These are phyloP conservation scores for Discostella stelligeroides DNA, from an alignment of 108 stramenopile genomes.

Conservation along the genomic window DNA sequence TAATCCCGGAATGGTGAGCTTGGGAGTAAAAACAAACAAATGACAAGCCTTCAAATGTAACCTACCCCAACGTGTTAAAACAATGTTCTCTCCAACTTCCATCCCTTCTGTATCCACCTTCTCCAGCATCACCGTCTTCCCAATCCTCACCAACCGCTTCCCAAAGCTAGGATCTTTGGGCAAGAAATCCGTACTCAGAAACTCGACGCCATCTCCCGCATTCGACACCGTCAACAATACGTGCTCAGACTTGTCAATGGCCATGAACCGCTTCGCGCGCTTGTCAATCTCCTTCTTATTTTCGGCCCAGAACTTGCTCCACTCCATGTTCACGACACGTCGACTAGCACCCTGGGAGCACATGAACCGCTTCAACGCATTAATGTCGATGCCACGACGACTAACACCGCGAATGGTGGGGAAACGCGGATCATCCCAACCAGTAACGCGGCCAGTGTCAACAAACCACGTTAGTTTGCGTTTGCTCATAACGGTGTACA, in stretches of 20 bases:
- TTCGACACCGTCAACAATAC: constrained; percentile 78
- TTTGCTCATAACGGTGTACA: constrained; percentile 95
- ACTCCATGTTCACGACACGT: constrained; percentile 96
- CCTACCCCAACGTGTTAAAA: constrained; percentile 94
- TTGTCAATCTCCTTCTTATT: constrained; percentile 98
- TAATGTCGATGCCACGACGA: constrained; percentile 90
- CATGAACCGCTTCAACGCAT: constrained; percentile 91
- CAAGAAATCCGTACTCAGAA: constrained; percentile 73
- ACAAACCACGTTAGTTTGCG: constrained; percentile 99
- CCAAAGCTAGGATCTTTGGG: constrained; percentile 94
- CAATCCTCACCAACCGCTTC: constrained; percentile 75
- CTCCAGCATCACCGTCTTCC: constrained; percentile 81
- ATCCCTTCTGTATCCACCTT: constrained; percentile 87
- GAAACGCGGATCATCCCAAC: constrained; percentile 99
- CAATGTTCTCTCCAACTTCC: constrained; percentile 89
- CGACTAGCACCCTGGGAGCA: constrained; percentile 89
- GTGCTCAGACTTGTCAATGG: constrained; percentile 76
- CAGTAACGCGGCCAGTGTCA: constrained; percentile 91
- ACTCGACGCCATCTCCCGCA: constrained; percentile 56
- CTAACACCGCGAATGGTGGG: constrained; percentile 97
- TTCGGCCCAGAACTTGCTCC: constrained; percentile 97
- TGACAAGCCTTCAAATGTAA: not conserved
- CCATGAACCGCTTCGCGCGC: constrained; percentile 93
- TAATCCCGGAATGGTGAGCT: not conserved
- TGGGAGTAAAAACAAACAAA: constrained; percentile 1